Conservation (phyloP, 257 asterid species). For the Solanum virginianum region DNA sequence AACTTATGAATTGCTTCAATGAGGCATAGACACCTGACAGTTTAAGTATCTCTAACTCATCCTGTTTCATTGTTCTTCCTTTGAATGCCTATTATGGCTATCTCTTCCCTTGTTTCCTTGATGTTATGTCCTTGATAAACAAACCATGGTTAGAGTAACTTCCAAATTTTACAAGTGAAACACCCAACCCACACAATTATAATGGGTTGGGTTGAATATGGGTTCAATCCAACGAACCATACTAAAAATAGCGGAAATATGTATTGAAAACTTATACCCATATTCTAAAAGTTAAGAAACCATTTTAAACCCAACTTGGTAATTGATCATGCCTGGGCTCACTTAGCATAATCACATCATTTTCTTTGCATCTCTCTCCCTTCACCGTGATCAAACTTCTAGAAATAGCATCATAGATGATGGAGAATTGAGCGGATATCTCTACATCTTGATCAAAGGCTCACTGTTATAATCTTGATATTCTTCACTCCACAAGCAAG, state of each 20-base stretch:
- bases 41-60: background rate
- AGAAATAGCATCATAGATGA: background rate
- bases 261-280: background rate
- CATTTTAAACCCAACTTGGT: background rate
- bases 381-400: background rate
- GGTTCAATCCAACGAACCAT: background rate
- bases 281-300: background rate
- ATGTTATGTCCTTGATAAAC: background rate
- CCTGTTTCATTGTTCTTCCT: background rate
- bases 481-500: no score
- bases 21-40: background rate
- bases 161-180: background rate
- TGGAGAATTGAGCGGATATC: background rate
- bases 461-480: background rate
- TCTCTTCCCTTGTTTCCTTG: background rate
- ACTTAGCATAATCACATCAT: background rate
- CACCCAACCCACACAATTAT: background rate
- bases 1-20: background rate
- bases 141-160: background rate
- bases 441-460: background rate
- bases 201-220: background rate
- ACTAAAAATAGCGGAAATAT: background rate
- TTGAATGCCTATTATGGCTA: background rate
- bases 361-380: background rate
- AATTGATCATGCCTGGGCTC: background rate